Evolutionary conservation across 257 asterid species (phyloP).

Genomic region (Striga asiatica): DNA sequence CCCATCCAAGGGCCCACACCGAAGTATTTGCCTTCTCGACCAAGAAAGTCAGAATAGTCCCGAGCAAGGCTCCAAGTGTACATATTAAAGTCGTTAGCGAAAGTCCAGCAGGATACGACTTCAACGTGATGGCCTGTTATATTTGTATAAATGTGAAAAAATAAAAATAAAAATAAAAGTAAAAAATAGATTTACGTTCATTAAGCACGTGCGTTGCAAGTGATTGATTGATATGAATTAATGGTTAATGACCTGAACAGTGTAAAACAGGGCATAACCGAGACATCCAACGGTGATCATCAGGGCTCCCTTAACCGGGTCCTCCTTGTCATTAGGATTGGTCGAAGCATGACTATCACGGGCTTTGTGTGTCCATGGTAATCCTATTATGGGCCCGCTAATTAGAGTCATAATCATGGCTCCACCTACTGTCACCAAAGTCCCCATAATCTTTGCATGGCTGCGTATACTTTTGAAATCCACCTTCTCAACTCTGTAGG

Average conservation of each 20-base stretch:
- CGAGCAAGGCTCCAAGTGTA: conserved; percentile 39
- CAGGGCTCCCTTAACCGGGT: conserved; percentile 43
- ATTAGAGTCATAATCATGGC: conserved; percentile 66
- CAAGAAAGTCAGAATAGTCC: conserved; percentile 29
- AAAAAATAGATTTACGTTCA: too few species aligned
- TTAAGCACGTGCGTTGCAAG: too few species aligned
- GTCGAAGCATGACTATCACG: background rate
- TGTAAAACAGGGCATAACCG: conserved; percentile 44
- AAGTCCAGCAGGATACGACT: conserved; percentile 48
- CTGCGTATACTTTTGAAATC: conserved; percentile 32
- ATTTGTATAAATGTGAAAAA: too few species aligned
- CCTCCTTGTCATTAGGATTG: conserved; percentile 6
- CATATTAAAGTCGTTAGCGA: conserved; percentile 46
- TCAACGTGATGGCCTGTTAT: conserved; percentile 55
- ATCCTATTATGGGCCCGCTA: conserved; percentile 29
- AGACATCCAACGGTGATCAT: conserved; percentile 39
- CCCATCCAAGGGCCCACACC: conserved; percentile 48
- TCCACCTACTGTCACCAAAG: conserved; percentile 54
- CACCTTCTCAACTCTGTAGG: conserved; percentile 50
- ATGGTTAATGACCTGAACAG: conserved; percentile 37
- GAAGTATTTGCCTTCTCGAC: conserved; percentile 32
- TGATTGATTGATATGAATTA: too few species aligned
- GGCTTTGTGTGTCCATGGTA: conserved; percentile 53
- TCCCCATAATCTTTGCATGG: conserved; percentile 54
- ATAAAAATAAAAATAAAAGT: too few species aligned